These are phyloP conservation scores for Rhizoclosmatium sp. DNA, from an alignment of 192 early-diverging fungal genomes.

Conservation along the genomic window DNA sequence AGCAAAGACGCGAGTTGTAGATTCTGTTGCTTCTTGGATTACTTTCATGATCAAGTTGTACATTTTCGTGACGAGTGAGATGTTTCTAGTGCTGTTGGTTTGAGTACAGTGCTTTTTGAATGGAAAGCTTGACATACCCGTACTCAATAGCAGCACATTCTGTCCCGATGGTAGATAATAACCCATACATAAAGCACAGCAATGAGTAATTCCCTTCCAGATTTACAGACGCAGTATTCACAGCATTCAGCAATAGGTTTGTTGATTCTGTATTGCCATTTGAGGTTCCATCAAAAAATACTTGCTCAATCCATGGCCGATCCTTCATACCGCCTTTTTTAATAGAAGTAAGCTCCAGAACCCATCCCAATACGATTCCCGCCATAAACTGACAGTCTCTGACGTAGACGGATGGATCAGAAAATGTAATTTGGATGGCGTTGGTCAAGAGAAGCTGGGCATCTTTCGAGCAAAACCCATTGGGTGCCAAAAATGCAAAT, in stretches of 20 bases:
- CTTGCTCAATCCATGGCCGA: not conserved
- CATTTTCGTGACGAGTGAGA: conserved; percentile 13
- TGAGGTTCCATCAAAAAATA: not conserved
- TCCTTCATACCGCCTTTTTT: not conserved
- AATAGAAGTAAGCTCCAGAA: conserved; percentile 25
- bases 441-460: not conserved
- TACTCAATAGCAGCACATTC: not conserved
- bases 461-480: not conserved
- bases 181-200: conserved; percentile 39
- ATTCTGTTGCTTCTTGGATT: conserved; percentile 33
- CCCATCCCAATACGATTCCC: conserved; percentile 37
- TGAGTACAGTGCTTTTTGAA: not conserved
- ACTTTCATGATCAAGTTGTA: conserved; percentile 24
- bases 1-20: conserved; percentile 39
- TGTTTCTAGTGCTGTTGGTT: not conserved
- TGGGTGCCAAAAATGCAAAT: not conserved
- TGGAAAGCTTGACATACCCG: not conserved
- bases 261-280: not conserved
- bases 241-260: no score
- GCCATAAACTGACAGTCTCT: conserved; percentile 49
- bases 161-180: conserved; percentile 32
- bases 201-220: conserved; percentile 12
- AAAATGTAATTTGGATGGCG: conserved; percentile 26
- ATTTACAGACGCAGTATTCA: not conserved
- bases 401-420: conserved; percentile 27